Evolutionary conservation across 2,329 filamentous ascomycete genomes (phyloP).

Genomic region (Colletotrichum sidae): DNA sequence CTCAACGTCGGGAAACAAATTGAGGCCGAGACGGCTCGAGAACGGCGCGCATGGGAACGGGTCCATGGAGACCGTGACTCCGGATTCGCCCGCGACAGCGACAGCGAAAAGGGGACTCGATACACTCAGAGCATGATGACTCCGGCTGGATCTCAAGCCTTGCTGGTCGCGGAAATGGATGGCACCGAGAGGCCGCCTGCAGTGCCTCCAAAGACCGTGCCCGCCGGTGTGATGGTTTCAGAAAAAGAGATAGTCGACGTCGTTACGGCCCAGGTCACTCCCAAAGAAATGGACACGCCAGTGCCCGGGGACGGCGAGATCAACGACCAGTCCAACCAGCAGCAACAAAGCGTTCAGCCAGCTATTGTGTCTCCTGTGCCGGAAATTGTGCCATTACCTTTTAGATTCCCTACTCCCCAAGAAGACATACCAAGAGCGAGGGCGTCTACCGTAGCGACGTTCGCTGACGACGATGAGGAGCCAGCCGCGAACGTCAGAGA

Average conservation of each 20-base stretch:
- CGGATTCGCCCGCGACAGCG: slow-evolving; percentile 58
- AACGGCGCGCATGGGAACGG: slow-evolving; percentile 80
- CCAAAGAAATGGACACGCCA: slow-evolving; percentile 57
- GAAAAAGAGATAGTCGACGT: slow-evolving; percentile 56
- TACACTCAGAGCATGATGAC: slow-evolving; percentile 39
- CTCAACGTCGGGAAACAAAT: slow-evolving; percentile 76
- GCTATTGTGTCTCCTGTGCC: slow-evolving; percentile 58
- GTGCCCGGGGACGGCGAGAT: slow-evolving; percentile 5
- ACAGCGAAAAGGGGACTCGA: slow-evolving; percentile 56
- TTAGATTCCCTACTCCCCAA: slow-evolving; percentile 65
- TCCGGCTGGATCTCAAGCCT: slow-evolving; percentile 24
- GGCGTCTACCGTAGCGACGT: slow-evolving; percentile 76
- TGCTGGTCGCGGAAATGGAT: slow-evolving; percentile 60
- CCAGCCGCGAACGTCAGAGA: slow-evolving; percentile 40
- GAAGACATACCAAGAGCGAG: slow-evolving; percentile 52
- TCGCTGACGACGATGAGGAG: slow-evolving; percentile 71
- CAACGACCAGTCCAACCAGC: background rate
- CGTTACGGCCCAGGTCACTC: slow-evolving; percentile 65
- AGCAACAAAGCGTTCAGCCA: background rate
- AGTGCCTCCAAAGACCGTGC: slow-evolving; percentile 43
- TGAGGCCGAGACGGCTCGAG: slow-evolving; percentile 70
- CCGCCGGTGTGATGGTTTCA: slow-evolving; percentile 55
- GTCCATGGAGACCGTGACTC: slow-evolving; percentile 74
- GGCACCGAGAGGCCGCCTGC: slow-evolving; percentile 43
- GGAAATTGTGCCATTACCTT: slow-evolving; percentile 73